Evolutionary conservation across 2,329 filamentous ascomycete species (phyloP), one percentile per base, ranked within the genome.

Genomic region (Fusarium fracticaudum): DNA sequence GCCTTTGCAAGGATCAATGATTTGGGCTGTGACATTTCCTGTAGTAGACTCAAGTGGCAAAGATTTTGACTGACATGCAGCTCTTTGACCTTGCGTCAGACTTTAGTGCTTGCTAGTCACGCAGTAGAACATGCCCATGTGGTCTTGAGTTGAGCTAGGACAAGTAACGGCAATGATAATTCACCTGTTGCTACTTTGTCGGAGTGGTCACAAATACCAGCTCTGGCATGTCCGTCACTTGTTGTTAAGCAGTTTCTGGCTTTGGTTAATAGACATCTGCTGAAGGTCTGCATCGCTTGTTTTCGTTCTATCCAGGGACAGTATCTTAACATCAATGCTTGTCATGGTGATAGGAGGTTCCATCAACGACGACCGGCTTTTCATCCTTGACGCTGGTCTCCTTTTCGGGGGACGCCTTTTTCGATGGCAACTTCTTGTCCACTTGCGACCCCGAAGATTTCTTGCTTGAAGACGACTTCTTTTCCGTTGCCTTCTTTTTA

Each of bases 331-430:
- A 51, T 63, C 45, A 63, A 33, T 48, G 24, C 63, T 69, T 67
- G 33, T 62, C 63, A 41, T 37, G 55, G 38, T 41, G 71, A 53
- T 62, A 67, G 24, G 66, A 70, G n/a, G 72, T 70, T 29, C 76
- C 77, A 50, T 78, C 64, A 14, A 70, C 73, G 45, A 78, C 48
- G 26, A 76, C 64, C 18, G 74, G 67, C 6, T 69, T 61, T 15
- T 60, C 54, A 35, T 62, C 47, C 54, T 69, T 68, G 45, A 48
- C 67, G 47, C 43, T 64, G 45, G 53, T 60, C 22, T 69, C 69
- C 47, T 48, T 68, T 26, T 71, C 60, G 26, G 53, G 31, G 6
- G 70, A 44, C 40, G 47, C 22, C 41, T 59, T 69, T 45, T 69
- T 74, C 14, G 50, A 35, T 17, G 63, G 61, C 26, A 50, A 53